phyloP scores from a whole-genome alignment of 345 rosid species.

The Melaleuca quinquenervia region DNA sequence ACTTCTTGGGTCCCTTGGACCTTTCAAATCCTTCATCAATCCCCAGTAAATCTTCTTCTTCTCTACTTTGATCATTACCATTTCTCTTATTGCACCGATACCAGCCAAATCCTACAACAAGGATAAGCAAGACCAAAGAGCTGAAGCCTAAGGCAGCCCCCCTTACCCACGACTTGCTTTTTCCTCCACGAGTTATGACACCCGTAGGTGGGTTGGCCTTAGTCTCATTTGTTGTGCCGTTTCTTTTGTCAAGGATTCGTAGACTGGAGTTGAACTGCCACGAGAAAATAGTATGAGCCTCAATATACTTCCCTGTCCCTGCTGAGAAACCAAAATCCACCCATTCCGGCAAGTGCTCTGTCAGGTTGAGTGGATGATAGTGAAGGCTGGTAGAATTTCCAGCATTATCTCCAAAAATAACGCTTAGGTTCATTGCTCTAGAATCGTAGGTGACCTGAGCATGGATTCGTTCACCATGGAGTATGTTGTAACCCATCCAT shows the following conservation, averaged over 20 bases:
- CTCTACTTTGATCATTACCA: neutral
- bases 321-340: neutral
- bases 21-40: neutral
- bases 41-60: neutral
- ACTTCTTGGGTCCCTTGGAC: neutral
- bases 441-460: neutral
- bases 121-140: neutral
- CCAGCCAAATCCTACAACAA: neutral
- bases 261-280: neutral
- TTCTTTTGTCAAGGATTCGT: neutral
- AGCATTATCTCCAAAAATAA: neutral
- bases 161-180: neutral
- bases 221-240: neutral
- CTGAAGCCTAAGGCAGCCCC: neutral
- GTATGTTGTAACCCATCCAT: neutral
- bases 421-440: neutral
- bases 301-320: neutral
- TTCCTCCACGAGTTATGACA: neutral
- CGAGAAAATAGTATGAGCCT: neutral
- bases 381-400: neutral
- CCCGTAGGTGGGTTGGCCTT: neutral
- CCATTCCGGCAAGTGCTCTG: neutral
- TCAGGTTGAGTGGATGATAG: neutral
- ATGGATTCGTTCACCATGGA: accelerated
- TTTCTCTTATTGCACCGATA: neutral